Percentiles rank a stretch among this genome's conserved stretches.
Evolutionary conservation across 2,329 filamentous ascomycete genomes (phyloP).

Genomic region (Pseudopithomyces chartarum): DNA sequence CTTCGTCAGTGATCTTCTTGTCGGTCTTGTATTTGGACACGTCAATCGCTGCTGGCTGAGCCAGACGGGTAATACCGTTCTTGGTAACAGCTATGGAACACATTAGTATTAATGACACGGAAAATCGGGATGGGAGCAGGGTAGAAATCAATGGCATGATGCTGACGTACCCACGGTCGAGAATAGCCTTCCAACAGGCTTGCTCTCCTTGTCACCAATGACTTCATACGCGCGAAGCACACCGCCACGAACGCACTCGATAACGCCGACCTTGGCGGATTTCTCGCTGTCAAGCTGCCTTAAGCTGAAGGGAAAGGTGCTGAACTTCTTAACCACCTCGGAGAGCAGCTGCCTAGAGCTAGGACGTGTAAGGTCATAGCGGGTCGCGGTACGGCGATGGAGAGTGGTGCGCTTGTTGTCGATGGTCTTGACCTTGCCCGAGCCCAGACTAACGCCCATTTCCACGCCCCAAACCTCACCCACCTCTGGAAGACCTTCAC

Average conservation of each 20-base stretch:
- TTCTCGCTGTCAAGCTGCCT: conserved; percentile 96
- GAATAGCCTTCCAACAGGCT: conserved; percentile 83
- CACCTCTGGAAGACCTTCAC: conserved; percentile 85
- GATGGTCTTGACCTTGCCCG: conserved; percentile 92
- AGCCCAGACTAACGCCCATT: conserved; percentile 87
- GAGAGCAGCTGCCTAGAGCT: conserved; percentile 91
- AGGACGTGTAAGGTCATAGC: conserved; percentile 90
- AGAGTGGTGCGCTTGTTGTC: conserved; percentile 81
- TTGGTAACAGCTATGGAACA: conserved; percentile 80
- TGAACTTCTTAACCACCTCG: conserved; percentile 96
- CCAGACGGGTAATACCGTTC: conserved; percentile 89
- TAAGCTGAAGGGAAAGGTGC: conserved; percentile 96
- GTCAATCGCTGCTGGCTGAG: conserved; percentile 76
- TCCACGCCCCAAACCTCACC: conserved; percentile 98
- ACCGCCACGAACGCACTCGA: conserved; percentile 92
- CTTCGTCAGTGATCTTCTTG: conserved; percentile 97
- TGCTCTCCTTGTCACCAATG: conserved; percentile 87
- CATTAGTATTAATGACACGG: background rate
- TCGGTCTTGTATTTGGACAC: conserved; percentile 85
- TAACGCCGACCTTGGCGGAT: conserved; percentile 90
- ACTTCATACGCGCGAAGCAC: conserved; percentile 96
- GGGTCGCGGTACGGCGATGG: conserved; percentile 89
- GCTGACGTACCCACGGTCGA: conserved; percentile 85
- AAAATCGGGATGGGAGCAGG: background rate
- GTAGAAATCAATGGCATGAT: background rate